These are phyloP conservation scores for Phoenix dactylifera DNA, from an alignment of 176 grass and related monocot species.

Conservation along the genomic window DNA sequence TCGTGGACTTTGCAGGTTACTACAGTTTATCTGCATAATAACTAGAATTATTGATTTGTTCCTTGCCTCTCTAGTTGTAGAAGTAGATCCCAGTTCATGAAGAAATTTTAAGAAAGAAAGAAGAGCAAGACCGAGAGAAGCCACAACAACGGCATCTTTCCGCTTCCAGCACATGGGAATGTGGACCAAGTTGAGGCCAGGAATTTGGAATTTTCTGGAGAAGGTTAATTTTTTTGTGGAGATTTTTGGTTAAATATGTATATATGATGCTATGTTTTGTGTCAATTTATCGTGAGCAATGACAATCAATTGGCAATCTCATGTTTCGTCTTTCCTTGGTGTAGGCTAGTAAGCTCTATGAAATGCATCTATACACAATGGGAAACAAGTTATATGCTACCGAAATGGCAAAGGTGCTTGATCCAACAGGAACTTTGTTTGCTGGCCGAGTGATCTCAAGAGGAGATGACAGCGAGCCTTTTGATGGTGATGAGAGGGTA, in stretches of 20 bases:
- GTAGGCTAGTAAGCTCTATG: slow-evolving; percentile 79
- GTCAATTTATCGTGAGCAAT: too few species aligned
- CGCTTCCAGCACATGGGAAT: slow-evolving; percentile 85
- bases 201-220: slow-evolving; percentile 96
- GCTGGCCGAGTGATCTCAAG: slow-evolving; percentile 88
- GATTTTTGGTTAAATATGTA: neutral
- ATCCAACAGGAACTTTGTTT: slow-evolving; percentile 69
- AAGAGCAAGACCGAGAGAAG: slow-evolving; percentile 69
- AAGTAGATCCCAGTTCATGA: slow-evolving; percentile 71
- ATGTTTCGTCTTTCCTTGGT: slow-evolving; percentile 5
- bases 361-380: slow-evolving; percentile 98
- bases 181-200: slow-evolving; percentile 97
- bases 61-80: slow-evolving; percentile 46
- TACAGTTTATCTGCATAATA: too few species aligned
- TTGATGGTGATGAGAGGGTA: slow-evolving; percentile 69
- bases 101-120: slow-evolving; percentile 86
- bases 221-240: slow-evolving; percentile 40
- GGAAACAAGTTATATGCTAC: slow-evolving; percentile 94
- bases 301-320: too few species aligned
- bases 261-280: too few species aligned
- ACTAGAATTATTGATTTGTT: neutral
- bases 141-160: slow-evolving; percentile 79
- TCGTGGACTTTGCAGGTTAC: too few species aligned
- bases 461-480: slow-evolving; percentile 60
- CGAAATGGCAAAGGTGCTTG: slow-evolving; percentile 96